A percentile compares a stretch with the other conserved stretches of the same genome.
These are phyloP conservation scores for Cercospora berteroae DNA, from an alignment of 2,329 filamentous ascomycete genomes.

Conservation along the genomic window DNA sequence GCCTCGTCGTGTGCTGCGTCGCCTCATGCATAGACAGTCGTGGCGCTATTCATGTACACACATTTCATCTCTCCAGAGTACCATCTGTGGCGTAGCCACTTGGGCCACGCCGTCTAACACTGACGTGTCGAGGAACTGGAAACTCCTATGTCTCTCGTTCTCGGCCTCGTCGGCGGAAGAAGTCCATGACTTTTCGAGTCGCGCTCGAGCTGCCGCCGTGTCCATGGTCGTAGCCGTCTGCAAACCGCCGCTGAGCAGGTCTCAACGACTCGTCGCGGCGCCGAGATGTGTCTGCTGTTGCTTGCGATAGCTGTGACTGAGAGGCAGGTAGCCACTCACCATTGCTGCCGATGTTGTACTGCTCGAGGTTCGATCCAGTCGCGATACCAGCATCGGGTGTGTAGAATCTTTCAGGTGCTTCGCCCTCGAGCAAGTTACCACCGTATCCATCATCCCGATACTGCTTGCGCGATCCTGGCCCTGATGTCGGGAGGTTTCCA, in stretches of 20 bases:
- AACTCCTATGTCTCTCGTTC: constrained; percentile 40
- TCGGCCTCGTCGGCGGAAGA: constrained; percentile 85
- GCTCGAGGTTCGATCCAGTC: constrained; percentile 16
- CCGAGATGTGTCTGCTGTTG: constrained; percentile 23
- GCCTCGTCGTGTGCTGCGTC: background rate
- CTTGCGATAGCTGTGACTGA: constrained; percentile 41
- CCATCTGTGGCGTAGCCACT: constrained; percentile 11
- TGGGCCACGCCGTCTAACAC: constrained; percentile 3
- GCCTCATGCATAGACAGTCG: background rate
- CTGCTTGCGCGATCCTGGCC: constrained; percentile 32
- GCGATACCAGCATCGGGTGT: constrained; percentile 29
- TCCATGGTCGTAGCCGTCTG: constrained; percentile 79
- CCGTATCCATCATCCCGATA: constrained; percentile 36
- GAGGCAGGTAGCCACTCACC: constrained; percentile 25
- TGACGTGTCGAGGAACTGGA: constrained; percentile 19
- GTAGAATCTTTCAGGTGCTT: constrained; percentile 36
- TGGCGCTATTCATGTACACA: background rate
- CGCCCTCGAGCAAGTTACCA: constrained; percentile 24
- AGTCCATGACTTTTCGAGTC: constrained; percentile 94
- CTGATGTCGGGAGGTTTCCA: constrained; percentile 16
- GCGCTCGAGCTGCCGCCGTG: constrained; percentile 81
- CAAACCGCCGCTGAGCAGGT: constrained; percentile 83
- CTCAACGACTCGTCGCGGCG: constrained; percentile 50
- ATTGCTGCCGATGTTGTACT: constrained; percentile 38
- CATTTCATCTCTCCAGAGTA: background rate